A percentile compares a stretch with the other conserved stretches of the same genome.
Evolutionary conservation across 352 stramenopile genomes (phyloP).

Genomic region (Phytopythium litorale): DNA sequence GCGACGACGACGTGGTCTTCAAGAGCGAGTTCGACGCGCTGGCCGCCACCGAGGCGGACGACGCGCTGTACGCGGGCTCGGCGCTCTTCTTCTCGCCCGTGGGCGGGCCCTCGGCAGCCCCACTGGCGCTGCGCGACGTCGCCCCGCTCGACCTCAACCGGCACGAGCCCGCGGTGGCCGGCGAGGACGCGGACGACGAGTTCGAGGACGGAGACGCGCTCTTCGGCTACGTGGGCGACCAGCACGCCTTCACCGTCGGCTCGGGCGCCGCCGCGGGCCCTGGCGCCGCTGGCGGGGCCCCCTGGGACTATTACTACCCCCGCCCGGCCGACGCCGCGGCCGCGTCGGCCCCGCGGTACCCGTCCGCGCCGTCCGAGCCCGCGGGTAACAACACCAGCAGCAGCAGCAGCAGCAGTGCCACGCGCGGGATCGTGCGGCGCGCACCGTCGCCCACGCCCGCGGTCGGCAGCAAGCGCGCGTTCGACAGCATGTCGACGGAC

Average conservation of each 20-base stretch:
- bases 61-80: slow-evolving; percentile 5
- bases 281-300: slow-evolving; percentile 3
- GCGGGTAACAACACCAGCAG: not conserved
- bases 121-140: not conserved
- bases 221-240: slow-evolving; percentile 32
- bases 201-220: slow-evolving; percentile 47
- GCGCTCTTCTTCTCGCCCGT: slow-evolving; percentile 14
- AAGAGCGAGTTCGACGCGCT: slow-evolving; percentile 22
- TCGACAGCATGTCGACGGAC: slow-evolving; percentile 24
- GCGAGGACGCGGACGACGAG: slow-evolving; percentile 5
- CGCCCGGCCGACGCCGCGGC: slow-evolving; percentile 8
- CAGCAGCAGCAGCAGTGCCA: not conserved
- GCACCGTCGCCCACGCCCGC: not conserved
- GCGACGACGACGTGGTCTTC: slow-evolving; percentile 21
- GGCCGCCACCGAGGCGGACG: slow-evolving; percentile 6
- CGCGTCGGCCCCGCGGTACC: not conserved
- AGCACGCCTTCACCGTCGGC: not conserved
- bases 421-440: slow-evolving; percentile 3
- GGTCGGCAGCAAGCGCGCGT: slow-evolving; percentile 41
- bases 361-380: not conserved
- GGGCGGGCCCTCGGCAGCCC: not conserved
- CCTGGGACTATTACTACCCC: slow-evolving; percentile 48
- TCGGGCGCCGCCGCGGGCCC: not conserved
- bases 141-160: slow-evolving; percentile 8
- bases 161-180: not conserved